phyloP scores from a whole-genome alignment of 176 grass and related monocot genomes.

The Carex pumila region DNA sequence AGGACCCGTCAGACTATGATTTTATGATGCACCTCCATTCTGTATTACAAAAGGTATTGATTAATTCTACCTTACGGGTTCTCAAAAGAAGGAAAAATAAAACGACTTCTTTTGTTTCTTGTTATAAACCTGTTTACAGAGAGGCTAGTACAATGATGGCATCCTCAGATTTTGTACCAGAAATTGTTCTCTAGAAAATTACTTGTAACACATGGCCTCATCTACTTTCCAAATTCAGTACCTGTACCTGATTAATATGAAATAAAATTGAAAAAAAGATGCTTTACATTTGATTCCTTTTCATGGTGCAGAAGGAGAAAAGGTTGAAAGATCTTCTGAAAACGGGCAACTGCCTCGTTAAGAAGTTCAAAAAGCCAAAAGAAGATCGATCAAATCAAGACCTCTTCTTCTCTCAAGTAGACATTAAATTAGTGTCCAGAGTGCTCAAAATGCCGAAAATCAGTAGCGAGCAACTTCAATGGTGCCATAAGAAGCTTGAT shows the following conservation, averaged over 20 bases:
- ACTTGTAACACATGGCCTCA: neutral
- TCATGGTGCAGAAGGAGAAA: slow-evolving; percentile 65
- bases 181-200: neutral
- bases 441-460: slow-evolving; percentile 77
- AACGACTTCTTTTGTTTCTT: neutral
- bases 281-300: neutral
- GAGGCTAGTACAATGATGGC: neutral
- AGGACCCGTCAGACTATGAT: slow-evolving; percentile 55
- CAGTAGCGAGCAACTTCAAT: slow-evolving; percentile 75
- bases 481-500: slow-evolving; percentile 78
- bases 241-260: neutral
- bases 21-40: slow-evolving; percentile 58
- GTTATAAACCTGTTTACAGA: neutral
- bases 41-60: slow-evolving; percentile 66
- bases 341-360: slow-evolving; percentile 85
- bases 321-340: slow-evolving; percentile 77
- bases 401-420: slow-evolving; percentile 91
- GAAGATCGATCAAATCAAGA: slow-evolving; percentile 74
- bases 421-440: slow-evolving; percentile 63
- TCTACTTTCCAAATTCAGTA: neutral
- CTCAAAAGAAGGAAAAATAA: neutral
- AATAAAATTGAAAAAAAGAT: neutral
- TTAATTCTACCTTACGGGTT: neutral
- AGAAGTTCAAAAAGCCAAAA: slow-evolving; percentile 96
- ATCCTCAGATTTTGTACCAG: neutral